Percentiles rank a stretch among this genome's conserved stretches.
Conservation (phyloP, 129 eudicot species). For the Escallonia herrerae region DNA sequence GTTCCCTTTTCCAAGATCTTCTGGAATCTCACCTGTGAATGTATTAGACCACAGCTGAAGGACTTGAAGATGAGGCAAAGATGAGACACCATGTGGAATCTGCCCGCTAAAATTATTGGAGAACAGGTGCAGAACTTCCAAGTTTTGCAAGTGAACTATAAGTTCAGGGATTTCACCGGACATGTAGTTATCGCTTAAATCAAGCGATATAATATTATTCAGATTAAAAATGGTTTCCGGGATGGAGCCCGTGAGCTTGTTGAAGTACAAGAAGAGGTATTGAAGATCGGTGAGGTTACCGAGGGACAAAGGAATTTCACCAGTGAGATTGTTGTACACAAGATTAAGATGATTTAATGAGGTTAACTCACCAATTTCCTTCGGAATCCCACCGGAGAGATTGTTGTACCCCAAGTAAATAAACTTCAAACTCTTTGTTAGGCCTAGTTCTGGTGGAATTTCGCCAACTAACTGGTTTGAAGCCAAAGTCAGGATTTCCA, state of each 20-base stretch:
- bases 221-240: conserved; percentile 55
- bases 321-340: conserved; percentile 66
- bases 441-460: conserved; percentile 56
- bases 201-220: conserved; percentile 54
- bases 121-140: conserved; percentile 70
- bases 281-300: conserved; percentile 76
- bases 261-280: conserved; percentile 64
- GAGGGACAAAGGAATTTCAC: conserved; percentile 66
- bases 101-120: conserved; percentile 64
- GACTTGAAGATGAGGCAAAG: conserved; percentile 59
- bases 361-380: conserved; percentile 47
- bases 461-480: conserved; percentile 70
- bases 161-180: conserved; percentile 68
- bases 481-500: conserved; percentile 63
- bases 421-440: conserved; percentile 54
- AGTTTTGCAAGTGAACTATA: conserved; percentile 26
- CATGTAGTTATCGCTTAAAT: conserved; percentile 67
- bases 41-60: conserved; percentile 91
- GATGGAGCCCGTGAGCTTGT: conserved; percentile 61
- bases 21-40: conserved; percentile 68
- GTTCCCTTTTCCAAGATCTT: conserved; percentile 49
- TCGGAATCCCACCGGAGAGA: conserved; percentile 56
- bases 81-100: conserved; percentile 55
- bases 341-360: conserved; percentile 75
- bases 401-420: conserved; percentile 88